Evolutionary conservation across 305 asterid species (phyloP).

Genomic region (Fraxinus xanthoxyloides): DNA sequence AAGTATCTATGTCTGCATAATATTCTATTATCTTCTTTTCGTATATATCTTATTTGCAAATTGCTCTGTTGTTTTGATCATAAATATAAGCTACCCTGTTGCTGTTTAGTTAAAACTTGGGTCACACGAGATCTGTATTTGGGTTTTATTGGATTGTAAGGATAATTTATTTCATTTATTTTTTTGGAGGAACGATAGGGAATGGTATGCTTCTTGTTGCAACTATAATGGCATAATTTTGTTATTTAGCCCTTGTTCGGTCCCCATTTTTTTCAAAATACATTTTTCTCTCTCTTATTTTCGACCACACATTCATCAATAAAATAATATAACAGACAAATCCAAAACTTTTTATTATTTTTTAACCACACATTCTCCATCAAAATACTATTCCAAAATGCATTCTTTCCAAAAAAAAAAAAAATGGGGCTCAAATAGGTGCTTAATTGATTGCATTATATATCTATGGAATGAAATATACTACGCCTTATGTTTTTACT

Average conservation of each 20-base stretch:
- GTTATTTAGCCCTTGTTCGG: not conserved
- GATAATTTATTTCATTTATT: not conserved
- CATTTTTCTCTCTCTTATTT: too few relatives aligned
- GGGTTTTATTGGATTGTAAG: not conserved
- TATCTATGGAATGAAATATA: too few relatives aligned
- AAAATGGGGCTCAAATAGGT: too few relatives aligned
- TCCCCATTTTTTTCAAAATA: too few relatives aligned
- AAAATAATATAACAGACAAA: too few relatives aligned
- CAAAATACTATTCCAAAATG: too few relatives aligned
- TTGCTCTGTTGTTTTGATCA: not conserved
- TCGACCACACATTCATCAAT: too few relatives aligned
- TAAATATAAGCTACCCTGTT: not conserved
- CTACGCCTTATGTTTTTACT: not conserved
- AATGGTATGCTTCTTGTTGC: not conserved
- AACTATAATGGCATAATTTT: not conserved
- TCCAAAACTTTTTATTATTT: too few relatives aligned
- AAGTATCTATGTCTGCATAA: constrained; percentile 11
- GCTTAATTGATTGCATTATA: too few relatives aligned
- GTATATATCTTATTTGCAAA: constrained; percentile 10
- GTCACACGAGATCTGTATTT: not conserved
- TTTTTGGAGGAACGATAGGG: not conserved
- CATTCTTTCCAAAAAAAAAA: too few relatives aligned
- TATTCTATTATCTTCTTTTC: constrained; percentile 1
- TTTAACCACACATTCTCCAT: too few relatives aligned
- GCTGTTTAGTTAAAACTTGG: not conserved